Conservation (phyloP, 805 yeast species). For the Kluyveromyces aestuarii region DNA sequence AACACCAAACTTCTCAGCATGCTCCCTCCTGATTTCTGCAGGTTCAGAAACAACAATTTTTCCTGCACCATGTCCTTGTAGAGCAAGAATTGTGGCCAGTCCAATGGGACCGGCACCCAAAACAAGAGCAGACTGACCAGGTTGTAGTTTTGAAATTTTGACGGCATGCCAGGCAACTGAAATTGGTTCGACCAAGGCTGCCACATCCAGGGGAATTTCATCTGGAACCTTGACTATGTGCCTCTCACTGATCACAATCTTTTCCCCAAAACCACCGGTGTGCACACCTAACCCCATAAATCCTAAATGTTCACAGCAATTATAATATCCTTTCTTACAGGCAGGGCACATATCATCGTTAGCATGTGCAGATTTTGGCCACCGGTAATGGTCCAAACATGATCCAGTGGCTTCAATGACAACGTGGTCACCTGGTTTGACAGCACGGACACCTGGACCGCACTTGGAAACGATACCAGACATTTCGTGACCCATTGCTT, state of each 20-base stretch:
- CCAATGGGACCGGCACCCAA: conserved; percentile 61
- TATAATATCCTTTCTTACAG: conserved; percentile 42
- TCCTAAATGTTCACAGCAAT: conserved; percentile 41
- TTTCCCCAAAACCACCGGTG: conserved; percentile 49
- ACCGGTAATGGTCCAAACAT: conserved; percentile 40
- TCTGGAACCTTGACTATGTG: conserved; percentile 36
- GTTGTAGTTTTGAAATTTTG: conserved; percentile 35
- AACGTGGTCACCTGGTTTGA: conserved; percentile 48
- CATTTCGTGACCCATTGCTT: conserved; percentile 48
- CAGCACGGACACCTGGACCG: conserved; percentile 37
- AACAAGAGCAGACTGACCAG: conserved; percentile 40
- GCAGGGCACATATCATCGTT: conserved; percentile 34
- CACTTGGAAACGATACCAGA: conserved; percentile 37
- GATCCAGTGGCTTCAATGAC: conserved; percentile 56
- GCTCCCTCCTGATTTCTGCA: conserved; percentile 38
- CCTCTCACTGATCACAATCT: conserved; percentile 33
- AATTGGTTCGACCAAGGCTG: conserved; percentile 49
- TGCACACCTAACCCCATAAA: conserved; percentile 48
- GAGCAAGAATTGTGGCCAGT: conserved; percentile 45
- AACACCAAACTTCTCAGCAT: conserved; percentile 41
- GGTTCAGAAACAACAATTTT: conserved; percentile 45
- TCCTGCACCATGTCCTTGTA: conserved; percentile 41
- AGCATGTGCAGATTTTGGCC: conserved; percentile 27
- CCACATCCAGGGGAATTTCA: conserved; percentile 40
- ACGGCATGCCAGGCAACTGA: conserved; percentile 53